Percentiles rank a stretch among this genome's conserved stretches.
Evolutionary conservation across 129 eudicot genomes (phyloP).

Genomic region (Escallonia herrerae): DNA sequence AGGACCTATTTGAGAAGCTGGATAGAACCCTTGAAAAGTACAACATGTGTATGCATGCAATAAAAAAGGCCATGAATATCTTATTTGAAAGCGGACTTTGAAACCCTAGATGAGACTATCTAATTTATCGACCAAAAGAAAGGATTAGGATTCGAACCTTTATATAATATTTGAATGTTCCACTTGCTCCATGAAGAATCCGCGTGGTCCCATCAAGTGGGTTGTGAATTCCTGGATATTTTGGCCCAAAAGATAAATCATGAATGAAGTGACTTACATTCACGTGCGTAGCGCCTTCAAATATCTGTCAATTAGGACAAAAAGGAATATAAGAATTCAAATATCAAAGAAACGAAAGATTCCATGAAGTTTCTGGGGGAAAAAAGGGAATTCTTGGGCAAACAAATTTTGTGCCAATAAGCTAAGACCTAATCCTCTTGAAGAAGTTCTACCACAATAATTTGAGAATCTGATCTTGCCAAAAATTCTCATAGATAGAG

Average conservation of each 20-base stretch:
- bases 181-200: constrained; percentile 69
- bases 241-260: constrained; percentile 93
- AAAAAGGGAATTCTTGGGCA: neutral
- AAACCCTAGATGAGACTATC: neutral
- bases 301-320: constrained; percentile 51
- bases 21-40: neutral
- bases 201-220: constrained; percentile 84
- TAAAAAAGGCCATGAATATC: neutral
- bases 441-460: no score
- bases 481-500: no score
- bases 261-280: constrained; percentile 95
- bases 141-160: constrained; percentile 49
- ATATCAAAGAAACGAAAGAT: neutral
- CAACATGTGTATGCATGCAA: neutral
- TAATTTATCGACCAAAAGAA: neutral
- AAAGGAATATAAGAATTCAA: neutral
- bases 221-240: constrained; percentile 92
- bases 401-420: neutral
- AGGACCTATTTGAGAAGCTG: neutral
- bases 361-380: neutral
- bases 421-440: no score
- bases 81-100: neutral
- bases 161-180: constrained; percentile 96
- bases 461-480: no score
- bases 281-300: constrained; percentile 83